Evolutionary conservation across 768 basidiomycete genomes (phyloP), one percentile per base, ranked within the genome.

Genomic region (Serpula lacrymans): DNA sequence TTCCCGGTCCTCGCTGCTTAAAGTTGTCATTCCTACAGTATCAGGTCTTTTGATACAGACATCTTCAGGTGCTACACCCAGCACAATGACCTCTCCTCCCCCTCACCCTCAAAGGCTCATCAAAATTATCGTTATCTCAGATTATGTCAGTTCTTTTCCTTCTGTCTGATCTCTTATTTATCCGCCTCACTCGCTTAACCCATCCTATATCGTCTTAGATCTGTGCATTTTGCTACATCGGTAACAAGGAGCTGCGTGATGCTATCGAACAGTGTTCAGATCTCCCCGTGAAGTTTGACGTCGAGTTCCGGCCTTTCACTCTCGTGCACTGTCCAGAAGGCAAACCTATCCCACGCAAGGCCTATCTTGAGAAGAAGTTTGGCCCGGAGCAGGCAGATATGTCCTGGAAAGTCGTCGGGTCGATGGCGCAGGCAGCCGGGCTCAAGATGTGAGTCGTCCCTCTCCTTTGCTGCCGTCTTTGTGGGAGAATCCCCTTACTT

Each of bases 171-270:
- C 30, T 14, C 18, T 28, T 6, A 6, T 11, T 28, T 14, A 13
- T 29, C 17, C 18, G 23, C 25, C 31, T 25, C 17, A 21, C 53
- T 55, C 50, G 33, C 6, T 18, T 29, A 27, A 18, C 26, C 32
- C 29, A 29, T 30, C 29, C 7, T 5, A 13, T 30, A 20, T 22
- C 14, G 14, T 29, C 17, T 4, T 13, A 63, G 62, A 44, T 60
- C 17, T 67, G 65, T 45, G 45, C 42, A 31, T 67, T 66, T 44
- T 70, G 68, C 34, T 69, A 68, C 52, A 63, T 70, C 33, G 63
- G 53, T 14, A 52, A 60, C 53, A 66, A 65, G 52, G 54, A 62
- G 20, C 56, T 69, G 34, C 49, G 58, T 6, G 55, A 54, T 16
- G 68, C 68, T n/a, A 68, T 69, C 42, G 45, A 58, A 1, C 60